Percentiles rank a stretch among this genome's conserved stretches.
Evolutionary conservation across 306 rosid genomes (phyloP).

Genomic region (Pterocarpus santalinus): DNA sequence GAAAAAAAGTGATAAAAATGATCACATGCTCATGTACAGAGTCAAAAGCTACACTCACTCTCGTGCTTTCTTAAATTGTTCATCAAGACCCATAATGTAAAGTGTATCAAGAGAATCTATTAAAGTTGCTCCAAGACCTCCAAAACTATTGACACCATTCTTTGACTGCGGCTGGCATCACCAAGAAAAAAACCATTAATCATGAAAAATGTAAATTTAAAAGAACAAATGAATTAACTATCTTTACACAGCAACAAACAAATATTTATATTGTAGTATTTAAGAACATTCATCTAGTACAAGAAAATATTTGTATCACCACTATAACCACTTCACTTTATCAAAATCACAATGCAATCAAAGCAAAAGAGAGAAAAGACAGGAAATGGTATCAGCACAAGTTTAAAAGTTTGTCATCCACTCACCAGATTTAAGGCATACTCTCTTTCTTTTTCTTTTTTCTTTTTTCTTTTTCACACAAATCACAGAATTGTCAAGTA

Average conservation of each 20-base stretch:
- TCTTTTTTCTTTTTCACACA: not conserved
- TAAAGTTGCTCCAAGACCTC: conserved; percentile 99
- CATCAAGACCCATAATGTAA: conserved; percentile 93
- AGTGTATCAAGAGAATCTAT: conserved; percentile 94
- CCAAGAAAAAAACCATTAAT: conserved; percentile 48
- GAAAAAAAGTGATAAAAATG: conserved; percentile 15
- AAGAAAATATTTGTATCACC: conserved; percentile 17
- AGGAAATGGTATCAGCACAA: too few species aligned
- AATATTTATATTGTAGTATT: not conserved
- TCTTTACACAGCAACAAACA: conserved; percentile 5
- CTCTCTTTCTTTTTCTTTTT: too few species aligned
- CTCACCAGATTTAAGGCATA: too few species aligned
- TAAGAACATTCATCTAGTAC: conserved; percentile 5
- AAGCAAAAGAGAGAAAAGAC: too few species aligned
- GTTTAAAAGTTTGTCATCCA: too few species aligned
- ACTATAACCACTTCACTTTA: not conserved
- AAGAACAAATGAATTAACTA: not conserved
- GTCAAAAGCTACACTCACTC: conserved; percentile 73
- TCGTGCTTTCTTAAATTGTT: conserved; percentile 88
- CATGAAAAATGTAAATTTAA: conserved; percentile 18
- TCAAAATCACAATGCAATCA: too few species aligned
- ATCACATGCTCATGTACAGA: conserved; percentile 1
- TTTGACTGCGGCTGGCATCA: conserved; percentile 88
- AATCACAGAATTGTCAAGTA: not conserved
- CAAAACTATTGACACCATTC: conserved; percentile 94